These are phyloP conservation scores for Geotrichum klebahnii DNA, from an alignment of 1,139 yeast genomes.

Conservation along the genomic window DNA sequence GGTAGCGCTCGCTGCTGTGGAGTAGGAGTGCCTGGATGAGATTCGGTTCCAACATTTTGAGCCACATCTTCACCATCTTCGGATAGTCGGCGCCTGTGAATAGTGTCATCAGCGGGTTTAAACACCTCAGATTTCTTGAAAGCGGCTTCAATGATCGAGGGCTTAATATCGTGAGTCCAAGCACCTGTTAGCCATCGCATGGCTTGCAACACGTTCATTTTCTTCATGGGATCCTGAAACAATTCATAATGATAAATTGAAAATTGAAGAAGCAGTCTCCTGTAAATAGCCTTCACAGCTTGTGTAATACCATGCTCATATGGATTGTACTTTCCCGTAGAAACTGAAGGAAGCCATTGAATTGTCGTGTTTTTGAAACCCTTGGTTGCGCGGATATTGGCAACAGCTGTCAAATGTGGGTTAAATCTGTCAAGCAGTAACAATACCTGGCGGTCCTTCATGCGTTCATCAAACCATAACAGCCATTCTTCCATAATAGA, in stretches of 20 bases:
- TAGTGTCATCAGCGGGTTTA: constrained; percentile 2
- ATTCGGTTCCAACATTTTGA: not conserved
- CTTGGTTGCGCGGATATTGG: constrained; percentile 19
- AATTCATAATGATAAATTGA: constrained; percentile 17
- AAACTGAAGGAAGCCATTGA: constrained; percentile 20
- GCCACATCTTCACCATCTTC: constrained; percentile 10
- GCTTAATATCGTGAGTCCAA: constrained; percentile 19
- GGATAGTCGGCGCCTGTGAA: not conserved
- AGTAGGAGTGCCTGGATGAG: constrained; percentile 1
- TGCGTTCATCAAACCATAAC: constrained; percentile 18
- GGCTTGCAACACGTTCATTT: constrained; percentile 19
- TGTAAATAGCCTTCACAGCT: constrained; percentile 14
- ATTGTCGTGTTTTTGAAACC: constrained; percentile 21
- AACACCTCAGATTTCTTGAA: constrained; percentile 18
- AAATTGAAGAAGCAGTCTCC: constrained; percentile 15
- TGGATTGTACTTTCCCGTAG: constrained; percentile 19
- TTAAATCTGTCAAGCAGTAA: constrained; percentile 19
- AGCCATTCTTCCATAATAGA: constrained; percentile 21
- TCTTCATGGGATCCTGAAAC: constrained; percentile 21
- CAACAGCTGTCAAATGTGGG: constrained; percentile 20
- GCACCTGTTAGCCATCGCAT: constrained; percentile 19
- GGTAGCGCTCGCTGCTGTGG: constrained; percentile 12
- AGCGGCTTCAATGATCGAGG: constrained; percentile 11
- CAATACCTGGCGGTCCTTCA: constrained; percentile 17
- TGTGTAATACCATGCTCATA: constrained; percentile 20